Percentiles rank a stretch among this genome's conserved stretches.
Evolutionary conservation across 345 rosid species (phyloP).

Genomic region (Pistacia atlantica): DNA sequence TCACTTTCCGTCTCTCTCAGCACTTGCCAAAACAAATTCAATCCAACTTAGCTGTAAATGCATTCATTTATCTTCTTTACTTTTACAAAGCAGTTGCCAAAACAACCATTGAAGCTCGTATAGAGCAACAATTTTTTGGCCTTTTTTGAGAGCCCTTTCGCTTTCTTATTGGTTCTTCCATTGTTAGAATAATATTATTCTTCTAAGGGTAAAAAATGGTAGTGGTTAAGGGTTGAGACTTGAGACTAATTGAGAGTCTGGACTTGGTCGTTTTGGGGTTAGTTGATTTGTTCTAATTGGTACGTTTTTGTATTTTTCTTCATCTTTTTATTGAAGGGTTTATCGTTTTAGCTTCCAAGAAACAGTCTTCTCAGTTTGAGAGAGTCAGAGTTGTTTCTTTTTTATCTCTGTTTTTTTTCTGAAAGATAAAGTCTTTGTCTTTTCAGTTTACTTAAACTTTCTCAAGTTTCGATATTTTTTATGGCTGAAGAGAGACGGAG

Average conservation of each 20-base stretch:
- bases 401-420: too few species aligned
- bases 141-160: background rate
- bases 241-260: background rate
- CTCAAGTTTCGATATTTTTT: constrained; percentile 26
- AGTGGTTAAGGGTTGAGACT: background rate
- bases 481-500: constrained; percentile 34
- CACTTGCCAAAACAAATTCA: background rate
- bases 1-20: background rate
- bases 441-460: background rate
- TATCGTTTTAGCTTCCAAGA: background rate
- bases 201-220: too few species aligned
- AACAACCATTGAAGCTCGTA: background rate
- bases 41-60: background rate
- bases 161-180: background rate
- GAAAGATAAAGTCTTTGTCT: background rate
- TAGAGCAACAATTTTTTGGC: background rate
- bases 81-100: too few species aligned
- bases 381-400: background rate
- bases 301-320: constrained; percentile 8
- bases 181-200: too few species aligned
- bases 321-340: background rate
- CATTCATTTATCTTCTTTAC: background rate
- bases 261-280: constrained; percentile 26
- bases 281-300: constrained; percentile 23
- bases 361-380: background rate